Evolutionary conservation across 2,329 filamentous ascomycete genomes (phyloP).

Genomic region (Diaporthe citrichinensis): DNA sequence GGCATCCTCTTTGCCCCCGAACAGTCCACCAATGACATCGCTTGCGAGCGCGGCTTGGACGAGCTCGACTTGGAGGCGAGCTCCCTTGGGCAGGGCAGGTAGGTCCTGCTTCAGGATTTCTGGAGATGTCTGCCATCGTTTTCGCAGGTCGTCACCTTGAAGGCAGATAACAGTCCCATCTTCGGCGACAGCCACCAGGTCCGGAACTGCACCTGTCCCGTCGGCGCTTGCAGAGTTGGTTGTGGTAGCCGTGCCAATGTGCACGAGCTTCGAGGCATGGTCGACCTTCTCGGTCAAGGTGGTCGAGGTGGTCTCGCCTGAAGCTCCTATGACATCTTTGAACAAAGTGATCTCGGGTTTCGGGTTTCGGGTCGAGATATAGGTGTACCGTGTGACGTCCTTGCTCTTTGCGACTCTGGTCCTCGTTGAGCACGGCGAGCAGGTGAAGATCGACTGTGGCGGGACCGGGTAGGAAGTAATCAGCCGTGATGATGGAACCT

Average conservation of each 20-base stretch:
- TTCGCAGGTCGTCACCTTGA: constrained; percentile 67
- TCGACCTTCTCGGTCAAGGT: constrained; percentile 61
- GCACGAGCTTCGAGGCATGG: constrained; percentile 57
- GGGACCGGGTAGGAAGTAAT: constrained; percentile 78
- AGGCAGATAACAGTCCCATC: constrained; percentile 74
- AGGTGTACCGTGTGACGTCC: constrained; percentile 71
- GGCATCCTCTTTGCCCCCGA: constrained; percentile 67
- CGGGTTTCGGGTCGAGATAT: constrained; percentile 67
- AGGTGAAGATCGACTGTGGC: constrained; percentile 75
- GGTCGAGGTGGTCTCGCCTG: constrained; percentile 67
- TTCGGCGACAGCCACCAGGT: constrained; percentile 70
- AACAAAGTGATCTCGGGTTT: constrained; percentile 70
- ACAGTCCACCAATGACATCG: constrained; percentile 68
- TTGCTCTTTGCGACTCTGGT: constrained; percentile 62
- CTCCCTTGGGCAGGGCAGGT: constrained; percentile 48
- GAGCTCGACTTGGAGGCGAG: constrained; percentile 62
- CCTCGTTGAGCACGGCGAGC: constrained; percentile 71
- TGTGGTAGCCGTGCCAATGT: constrained; percentile 54
- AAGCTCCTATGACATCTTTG: constrained; percentile 67
- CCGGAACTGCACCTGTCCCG: constrained; percentile 49
- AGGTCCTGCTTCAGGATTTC: constrained; percentile 59
- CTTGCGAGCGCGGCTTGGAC: constrained; percentile 60
- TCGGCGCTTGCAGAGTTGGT: constrained; percentile 39
- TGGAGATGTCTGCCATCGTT: constrained; percentile 62
- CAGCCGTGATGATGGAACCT: constrained; percentile 73